Evolutionary conservation across 257 asterid species (phyloP).

Genomic region (Fraxinus cuspidata): DNA sequence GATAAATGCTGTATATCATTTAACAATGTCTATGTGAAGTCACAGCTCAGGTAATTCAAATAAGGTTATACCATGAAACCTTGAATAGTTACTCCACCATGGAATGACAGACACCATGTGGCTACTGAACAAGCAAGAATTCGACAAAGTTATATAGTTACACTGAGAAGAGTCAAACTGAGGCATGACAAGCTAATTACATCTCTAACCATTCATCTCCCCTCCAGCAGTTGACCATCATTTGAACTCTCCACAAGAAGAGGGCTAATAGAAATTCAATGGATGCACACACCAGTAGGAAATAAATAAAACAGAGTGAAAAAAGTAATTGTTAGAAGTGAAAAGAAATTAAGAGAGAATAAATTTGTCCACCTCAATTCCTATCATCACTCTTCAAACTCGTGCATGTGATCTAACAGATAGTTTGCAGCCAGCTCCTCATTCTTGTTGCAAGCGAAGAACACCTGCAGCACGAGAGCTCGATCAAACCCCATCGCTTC

Average conservation of each 20-base stretch:
- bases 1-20: neutral
- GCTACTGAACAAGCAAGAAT: neutral
- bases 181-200: constrained; percentile 26
- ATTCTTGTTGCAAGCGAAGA: constrained; percentile 90
- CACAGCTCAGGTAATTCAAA: neutral
- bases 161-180: neutral
- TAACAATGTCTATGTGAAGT: neutral
- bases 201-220: constrained; percentile 15
- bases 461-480: constrained; percentile 68
- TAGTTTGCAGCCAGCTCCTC: constrained; percentile 93
- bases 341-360: neutral
- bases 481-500: constrained; percentile 95
- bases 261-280: constrained; percentile 15
- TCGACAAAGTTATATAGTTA: neutral
- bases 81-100: neutral
- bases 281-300: neutral
- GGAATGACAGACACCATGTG: neutral
- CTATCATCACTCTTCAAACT: constrained; percentile 61
- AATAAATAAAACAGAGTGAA: neutral
- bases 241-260: constrained; percentile 13
- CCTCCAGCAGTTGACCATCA: constrained; percentile 8
- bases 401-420: constrained; percentile 85
- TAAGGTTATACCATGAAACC: neutral
- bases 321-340: neutral
- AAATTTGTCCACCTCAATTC: constrained; percentile 15